phyloP scores from a whole-genome alignment of 345 rosid genomes.

The Camelina neglecta region DNA sequence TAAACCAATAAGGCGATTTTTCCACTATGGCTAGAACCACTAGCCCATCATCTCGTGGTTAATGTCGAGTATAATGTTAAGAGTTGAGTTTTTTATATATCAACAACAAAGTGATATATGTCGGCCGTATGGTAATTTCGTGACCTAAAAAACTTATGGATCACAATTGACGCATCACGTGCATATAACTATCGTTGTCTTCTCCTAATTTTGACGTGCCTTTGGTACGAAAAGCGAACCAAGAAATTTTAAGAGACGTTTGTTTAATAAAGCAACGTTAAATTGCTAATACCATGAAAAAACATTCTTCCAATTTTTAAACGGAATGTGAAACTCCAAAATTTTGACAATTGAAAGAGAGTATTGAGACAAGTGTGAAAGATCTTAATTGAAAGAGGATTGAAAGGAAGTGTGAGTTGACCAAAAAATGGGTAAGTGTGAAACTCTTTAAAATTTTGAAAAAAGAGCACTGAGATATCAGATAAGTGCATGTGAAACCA shows the following conservation, averaged over 20 bases:
- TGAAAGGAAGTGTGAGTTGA: not conserved
- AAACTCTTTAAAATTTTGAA: not conserved
- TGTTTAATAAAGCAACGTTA: not conserved
- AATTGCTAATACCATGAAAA: not conserved
- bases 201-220: slow-evolving; percentile 13
- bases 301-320: not conserved
- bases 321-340: slow-evolving; percentile 1
- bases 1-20: too few species aligned
- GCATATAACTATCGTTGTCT: not conserved
- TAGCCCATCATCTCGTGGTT: too few species aligned
- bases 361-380: not conserved
- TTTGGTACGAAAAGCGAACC: not conserved
- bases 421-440: not conserved
- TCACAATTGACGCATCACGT: not conserved
- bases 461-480: slow-evolving; percentile 14
- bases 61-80: too few species aligned
- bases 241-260: not conserved
- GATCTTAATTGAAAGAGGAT: slow-evolving; percentile 1
- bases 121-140: not conserved
- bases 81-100: not conserved
- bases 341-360: slow-evolving; percentile 5
- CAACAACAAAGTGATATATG: not conserved
- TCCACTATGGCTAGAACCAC: too few species aligned
- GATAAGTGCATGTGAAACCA: slow-evolving; percentile 23
- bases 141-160: not conserved